phyloP scores from a whole-genome alignment of 768 basidiomycete species.

The Sporobolomyces roseus region DNA sequence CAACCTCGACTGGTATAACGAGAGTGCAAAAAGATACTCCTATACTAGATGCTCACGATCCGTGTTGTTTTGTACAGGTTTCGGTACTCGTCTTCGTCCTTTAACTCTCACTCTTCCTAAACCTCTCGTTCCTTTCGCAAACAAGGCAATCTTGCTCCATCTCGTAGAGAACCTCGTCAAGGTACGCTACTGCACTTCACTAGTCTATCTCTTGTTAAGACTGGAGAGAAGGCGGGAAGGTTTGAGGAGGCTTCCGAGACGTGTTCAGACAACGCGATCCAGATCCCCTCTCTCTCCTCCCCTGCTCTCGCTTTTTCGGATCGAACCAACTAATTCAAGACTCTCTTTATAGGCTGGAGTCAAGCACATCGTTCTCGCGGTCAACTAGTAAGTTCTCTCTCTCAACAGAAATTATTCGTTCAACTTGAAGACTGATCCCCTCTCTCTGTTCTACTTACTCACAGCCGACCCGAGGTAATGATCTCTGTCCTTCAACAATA shows the following conservation, averaged over 20 bases:
- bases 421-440: background rate
- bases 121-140: conserved; percentile 46
- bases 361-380: conserved; percentile 55
- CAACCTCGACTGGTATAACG: background rate
- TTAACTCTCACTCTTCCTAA: conserved; percentile 54
- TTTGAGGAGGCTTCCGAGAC: background rate
- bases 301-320: background rate
- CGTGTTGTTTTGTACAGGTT: conserved; percentile 43
- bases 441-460: background rate
- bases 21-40: background rate
- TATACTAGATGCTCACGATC: background rate
- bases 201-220: background rate
- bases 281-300: background rate
- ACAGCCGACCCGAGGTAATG: conserved; percentile 54
- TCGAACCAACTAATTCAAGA: background rate
- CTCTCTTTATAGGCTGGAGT: conserved; percentile 50
- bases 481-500: conserved; percentile 53
- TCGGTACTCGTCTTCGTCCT: conserved; percentile 55
- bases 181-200: conserved; percentile 40
- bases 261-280: conserved; percentile 10
- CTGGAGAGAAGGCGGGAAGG: background rate
- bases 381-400: conserved; percentile 48
- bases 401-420: no score
- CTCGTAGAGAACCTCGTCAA: conserved; percentile 55
- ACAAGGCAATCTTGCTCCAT: conserved; percentile 54